Evolutionary conservation across 768 basidiomycete species (phyloP), one percentile per base, ranked within the genome.

Genomic region (Hydnomerulius pinastri): DNA sequence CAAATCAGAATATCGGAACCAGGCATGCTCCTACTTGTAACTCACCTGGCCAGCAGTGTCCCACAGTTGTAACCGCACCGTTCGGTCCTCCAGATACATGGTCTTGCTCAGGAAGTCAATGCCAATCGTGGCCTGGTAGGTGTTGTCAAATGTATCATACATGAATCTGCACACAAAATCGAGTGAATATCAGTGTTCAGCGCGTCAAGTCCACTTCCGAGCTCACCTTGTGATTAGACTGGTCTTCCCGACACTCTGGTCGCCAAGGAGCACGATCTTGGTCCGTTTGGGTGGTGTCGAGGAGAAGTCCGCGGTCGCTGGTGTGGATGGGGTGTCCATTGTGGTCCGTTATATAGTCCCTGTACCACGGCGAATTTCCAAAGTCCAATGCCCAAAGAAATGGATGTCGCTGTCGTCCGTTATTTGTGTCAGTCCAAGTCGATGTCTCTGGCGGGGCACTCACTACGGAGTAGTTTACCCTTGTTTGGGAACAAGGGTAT

Each of bases 81-180:
- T 99, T 62, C 97, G 80, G 74, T 99, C 97, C 66, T 99, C 97
- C 50, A 98, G 80, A 71, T 99, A 99, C 92, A 99, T 96, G 0
- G 97, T 98, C 79, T 99, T 99, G 75, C 93, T 96, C 72, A 99
- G 77, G 70, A 99, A 99, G 75, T 99, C 97, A 71, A 99, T 99
- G 50, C 96, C 93, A 66, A 96, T 96, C 9, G 93, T 96, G 17
- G 93, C 93, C 68, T 93, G 92, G 70, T 99, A 99, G 37, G 96
- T 98, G 71, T 98, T 98, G 78, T 99, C 97, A 71, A 99, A 99
- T 1, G 97, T 98, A 73, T 99, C 97, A 69, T 99, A 99, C 97
- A 98, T 95, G 69, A 91, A 90, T 73, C 92, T 95, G 58, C 28
- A 23, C 15, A 20, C 17, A 39, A 13, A n/a, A 13, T 3, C n/a